These are phyloP conservation scores for Cymbidium sinense DNA, from an alignment of 106 monocot species.

Conservation along the genomic window DNA sequence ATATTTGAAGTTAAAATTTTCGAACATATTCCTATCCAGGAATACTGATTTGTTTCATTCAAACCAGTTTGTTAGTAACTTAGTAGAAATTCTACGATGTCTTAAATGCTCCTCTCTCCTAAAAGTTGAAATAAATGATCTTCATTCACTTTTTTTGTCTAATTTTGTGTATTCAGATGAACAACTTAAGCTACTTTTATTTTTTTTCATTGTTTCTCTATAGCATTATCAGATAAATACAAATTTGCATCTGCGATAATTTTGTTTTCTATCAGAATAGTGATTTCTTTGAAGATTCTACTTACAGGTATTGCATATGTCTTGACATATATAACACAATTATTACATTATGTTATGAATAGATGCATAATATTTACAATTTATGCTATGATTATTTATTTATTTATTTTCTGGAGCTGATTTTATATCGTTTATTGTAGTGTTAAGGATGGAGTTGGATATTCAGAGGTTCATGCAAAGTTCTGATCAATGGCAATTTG, in stretches of 20 bases:
- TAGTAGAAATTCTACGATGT: too few species aligned
- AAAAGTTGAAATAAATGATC: too few species aligned
- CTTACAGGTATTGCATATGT: neutral
- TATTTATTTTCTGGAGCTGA: neutral
- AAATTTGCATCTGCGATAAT: neutral
- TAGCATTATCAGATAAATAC: neutral
- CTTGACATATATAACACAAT: neutral
- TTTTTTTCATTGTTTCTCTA: neutral
- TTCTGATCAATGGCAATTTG: constrained; percentile 64
- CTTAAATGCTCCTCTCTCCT: too few species aligned
- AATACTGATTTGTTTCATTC: too few species aligned
- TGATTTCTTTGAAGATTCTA: neutral
- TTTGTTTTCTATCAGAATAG: neutral
- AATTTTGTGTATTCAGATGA: neutral
- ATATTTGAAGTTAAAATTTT: too few species aligned
- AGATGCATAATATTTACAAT: neutral
- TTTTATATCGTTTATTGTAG: constrained; percentile 29
- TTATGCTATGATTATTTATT: neutral
- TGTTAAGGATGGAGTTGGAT: constrained; percentile 91
- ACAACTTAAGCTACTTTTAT: neutral
- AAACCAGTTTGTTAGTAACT: too few species aligned
- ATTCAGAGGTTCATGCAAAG: constrained; percentile 82
- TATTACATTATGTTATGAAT: neutral
- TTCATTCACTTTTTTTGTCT: too few species aligned
- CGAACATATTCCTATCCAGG: too few species aligned